phyloP scores from a whole-genome alignment of 2,329 filamentous ascomycete species.

The Dactylellina leptospora region DNA sequence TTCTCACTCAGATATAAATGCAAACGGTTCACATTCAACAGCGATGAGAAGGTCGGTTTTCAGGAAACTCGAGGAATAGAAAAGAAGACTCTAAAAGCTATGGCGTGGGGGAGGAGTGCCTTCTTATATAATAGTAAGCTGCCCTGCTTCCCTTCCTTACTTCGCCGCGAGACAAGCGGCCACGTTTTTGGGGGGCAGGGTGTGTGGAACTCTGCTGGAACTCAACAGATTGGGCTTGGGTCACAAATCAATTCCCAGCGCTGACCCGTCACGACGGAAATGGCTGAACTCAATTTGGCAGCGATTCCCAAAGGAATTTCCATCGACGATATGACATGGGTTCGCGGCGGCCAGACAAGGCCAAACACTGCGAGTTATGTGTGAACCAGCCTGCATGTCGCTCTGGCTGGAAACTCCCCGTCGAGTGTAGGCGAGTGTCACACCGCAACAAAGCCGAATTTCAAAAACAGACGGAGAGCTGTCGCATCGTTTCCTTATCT shows the following conservation, averaged over 20 bases:
- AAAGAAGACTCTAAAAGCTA: slow-evolving; percentile 27
- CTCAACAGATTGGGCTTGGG: slow-evolving; percentile 39
- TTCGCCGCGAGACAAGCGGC: slow-evolving; percentile 25
- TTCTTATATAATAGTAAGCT: slow-evolving; percentile 48
- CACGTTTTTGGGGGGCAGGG: slow-evolving; percentile 47
- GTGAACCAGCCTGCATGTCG: slow-evolving; percentile 18
- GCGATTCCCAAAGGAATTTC: slow-evolving; percentile 50
- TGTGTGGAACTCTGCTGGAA: slow-evolving; percentile 26
- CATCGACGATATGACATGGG: slow-evolving; percentile 45
- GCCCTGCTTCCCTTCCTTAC: too few species aligned
- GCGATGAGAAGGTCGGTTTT: slow-evolving; percentile 50
- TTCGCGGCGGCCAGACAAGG: slow-evolving; percentile 19
- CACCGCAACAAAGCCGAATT: slow-evolving; percentile 44
- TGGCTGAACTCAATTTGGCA: slow-evolving; percentile 51
- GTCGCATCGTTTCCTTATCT: slow-evolving; percentile 41
- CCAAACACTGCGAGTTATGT: background rate
- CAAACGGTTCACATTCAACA: slow-evolving; percentile 38
- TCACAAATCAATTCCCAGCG: slow-evolving; percentile 44
- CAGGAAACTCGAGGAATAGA: slow-evolving; percentile 42
- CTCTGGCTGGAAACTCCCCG: slow-evolving; percentile 49
- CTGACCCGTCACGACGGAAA: slow-evolving; percentile 42
- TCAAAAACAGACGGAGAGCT: slow-evolving; percentile 12
- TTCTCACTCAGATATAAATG: slow-evolving; percentile 49
- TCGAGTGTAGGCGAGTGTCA: slow-evolving; percentile 38
- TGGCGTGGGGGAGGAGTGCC: slow-evolving; percentile 45